These are phyloP conservation scores for Citrullus amarus DNA, from an alignment of 306 rosid species.

Conservation along the genomic window DNA sequence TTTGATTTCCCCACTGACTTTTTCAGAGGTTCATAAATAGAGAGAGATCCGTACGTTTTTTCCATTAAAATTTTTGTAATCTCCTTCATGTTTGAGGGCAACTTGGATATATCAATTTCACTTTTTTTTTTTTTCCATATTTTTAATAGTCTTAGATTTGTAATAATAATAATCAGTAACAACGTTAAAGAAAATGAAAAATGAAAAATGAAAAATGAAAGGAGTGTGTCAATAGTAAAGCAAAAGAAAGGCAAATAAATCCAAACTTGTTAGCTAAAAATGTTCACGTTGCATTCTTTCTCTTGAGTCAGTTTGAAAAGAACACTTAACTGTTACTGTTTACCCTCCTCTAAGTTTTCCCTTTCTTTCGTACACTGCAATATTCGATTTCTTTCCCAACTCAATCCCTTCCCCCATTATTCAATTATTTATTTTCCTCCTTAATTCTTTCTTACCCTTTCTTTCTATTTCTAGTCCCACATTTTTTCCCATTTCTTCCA, in stretches of 20 bases:
- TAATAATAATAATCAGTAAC: too few species aligned
- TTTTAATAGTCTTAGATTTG: too few species aligned
- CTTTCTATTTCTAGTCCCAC: conserved; percentile 4
- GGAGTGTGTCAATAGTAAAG: not conserved
- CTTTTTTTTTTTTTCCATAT: too few species aligned
- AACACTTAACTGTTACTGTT: conserved; percentile 1
- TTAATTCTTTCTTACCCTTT: not conserved
- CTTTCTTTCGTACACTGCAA: conserved; percentile 4
- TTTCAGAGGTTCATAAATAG: not conserved
- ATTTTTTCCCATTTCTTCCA: not conserved
- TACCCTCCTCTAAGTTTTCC: conserved; percentile 8
- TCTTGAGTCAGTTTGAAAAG: not conserved
- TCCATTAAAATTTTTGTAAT: not conserved
- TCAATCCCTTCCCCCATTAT: not conserved
- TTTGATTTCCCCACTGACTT: not conserved
- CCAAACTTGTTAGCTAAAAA: conserved; percentile 7
- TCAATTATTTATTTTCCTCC: not conserved
- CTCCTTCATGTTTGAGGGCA: not conserved
- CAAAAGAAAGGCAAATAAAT: not conserved
- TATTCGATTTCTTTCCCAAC: conserved; percentile 6
- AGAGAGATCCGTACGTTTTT: not conserved
- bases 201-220: not conserved
- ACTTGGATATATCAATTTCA: not conserved
- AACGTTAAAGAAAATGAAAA: not conserved
- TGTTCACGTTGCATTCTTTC: not conserved